Conservation (phyloP, 2,329 filamentous ascomycete genomes). For the Microdochium bolleyi region DNA sequence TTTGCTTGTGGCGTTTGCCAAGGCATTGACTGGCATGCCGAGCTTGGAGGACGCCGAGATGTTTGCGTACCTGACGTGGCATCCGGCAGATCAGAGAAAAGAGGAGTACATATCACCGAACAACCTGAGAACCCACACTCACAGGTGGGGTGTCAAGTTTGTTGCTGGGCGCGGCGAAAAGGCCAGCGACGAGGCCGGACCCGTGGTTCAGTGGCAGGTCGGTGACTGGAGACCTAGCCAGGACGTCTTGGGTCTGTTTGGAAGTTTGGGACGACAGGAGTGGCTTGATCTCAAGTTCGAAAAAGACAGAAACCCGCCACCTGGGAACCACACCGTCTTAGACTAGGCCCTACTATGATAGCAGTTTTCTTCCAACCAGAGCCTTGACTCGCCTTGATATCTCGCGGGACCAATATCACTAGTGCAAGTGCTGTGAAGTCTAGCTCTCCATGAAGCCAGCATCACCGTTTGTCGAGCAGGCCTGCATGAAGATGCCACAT, state of each 20-base stretch:
- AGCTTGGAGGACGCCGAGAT: conserved; percentile 13
- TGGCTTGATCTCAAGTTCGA: conserved; percentile 11
- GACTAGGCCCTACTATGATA: too few relatives aligned
- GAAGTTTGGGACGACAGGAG: conserved; percentile 9
- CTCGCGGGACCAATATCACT: too few relatives aligned
- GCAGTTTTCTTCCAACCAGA: too few relatives aligned
- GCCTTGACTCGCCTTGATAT: too few relatives aligned
- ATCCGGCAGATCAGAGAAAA: conserved; percentile 7
- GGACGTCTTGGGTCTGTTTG: conserved; percentile 10
- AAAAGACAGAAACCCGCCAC: too few relatives aligned
- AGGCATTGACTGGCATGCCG: conserved; percentile 8
- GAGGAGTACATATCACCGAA: not conserved
- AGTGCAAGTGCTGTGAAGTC: too few relatives aligned
- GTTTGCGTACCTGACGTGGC: conserved; percentile 11
- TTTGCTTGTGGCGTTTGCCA: conserved; percentile 12
- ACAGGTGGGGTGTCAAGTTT: conserved; percentile 12
- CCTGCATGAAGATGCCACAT: too few relatives aligned
- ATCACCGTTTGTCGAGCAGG: too few relatives aligned
- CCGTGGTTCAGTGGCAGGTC: conserved; percentile 14
- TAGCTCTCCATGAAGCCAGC: too few relatives aligned
- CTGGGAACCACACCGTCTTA: too few relatives aligned
- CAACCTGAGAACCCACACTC: not conserved
- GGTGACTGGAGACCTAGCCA: conserved; percentile 13
- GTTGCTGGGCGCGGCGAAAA: conserved; percentile 4
- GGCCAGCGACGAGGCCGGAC: conserved; percentile 2